Evolutionary conservation across 345 rosid genomes (phyloP).

Genomic region (Salix koriyanagi): DNA sequence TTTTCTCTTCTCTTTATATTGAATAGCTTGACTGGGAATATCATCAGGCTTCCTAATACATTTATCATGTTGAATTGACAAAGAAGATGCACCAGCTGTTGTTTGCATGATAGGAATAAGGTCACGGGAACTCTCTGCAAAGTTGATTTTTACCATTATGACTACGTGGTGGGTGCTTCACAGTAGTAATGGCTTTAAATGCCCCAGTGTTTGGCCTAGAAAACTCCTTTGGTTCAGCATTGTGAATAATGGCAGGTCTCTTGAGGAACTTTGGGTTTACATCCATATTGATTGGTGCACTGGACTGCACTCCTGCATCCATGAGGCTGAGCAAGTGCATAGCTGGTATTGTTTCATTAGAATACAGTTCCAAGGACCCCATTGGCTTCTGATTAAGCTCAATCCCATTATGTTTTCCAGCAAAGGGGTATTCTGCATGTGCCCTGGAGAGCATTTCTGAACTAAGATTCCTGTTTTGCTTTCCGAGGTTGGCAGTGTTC

Average conservation of each 20-base stretch:
- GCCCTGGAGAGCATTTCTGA: slow-evolving; percentile 31
- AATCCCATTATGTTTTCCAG: slow-evolving; percentile 47
- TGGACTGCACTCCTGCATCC: slow-evolving; percentile 64
- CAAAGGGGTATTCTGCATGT: slow-evolving; percentile 38
- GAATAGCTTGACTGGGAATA: slow-evolving; percentile 37
- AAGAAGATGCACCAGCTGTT: slow-evolving; percentile 47
- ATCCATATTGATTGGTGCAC: slow-evolving; percentile 42
- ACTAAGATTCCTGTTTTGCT: slow-evolving; percentile 42
- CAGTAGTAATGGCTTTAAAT: slow-evolving; percentile 29
- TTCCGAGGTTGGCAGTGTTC: slow-evolving; percentile 38
- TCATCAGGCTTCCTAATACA: slow-evolving; percentile 30
- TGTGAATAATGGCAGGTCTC: slow-evolving; percentile 42
- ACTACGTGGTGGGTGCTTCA: slow-evolving; percentile 36
- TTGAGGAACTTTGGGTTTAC: slow-evolving; percentile 41
- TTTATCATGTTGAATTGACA: slow-evolving; percentile 44
- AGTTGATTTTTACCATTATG: slow-evolving; percentile 34
- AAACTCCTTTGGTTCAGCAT: slow-evolving; percentile 42
- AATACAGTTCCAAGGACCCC: slow-evolving; percentile 47
- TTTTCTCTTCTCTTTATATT: slow-evolving; percentile 47
- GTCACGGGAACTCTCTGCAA: slow-evolving; percentile 29
- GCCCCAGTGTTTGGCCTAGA: slow-evolving; percentile 38
- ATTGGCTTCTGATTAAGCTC: slow-evolving; percentile 20
- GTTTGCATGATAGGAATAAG: slow-evolving; percentile 30
- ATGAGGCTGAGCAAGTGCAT: slow-evolving; percentile 89
- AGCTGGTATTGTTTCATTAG: slow-evolving; percentile 80